Base-by-base conservation (phyloP, 2,329 filamentous ascomycete species). In the Colletotrichum tofieldiae region DNA sequence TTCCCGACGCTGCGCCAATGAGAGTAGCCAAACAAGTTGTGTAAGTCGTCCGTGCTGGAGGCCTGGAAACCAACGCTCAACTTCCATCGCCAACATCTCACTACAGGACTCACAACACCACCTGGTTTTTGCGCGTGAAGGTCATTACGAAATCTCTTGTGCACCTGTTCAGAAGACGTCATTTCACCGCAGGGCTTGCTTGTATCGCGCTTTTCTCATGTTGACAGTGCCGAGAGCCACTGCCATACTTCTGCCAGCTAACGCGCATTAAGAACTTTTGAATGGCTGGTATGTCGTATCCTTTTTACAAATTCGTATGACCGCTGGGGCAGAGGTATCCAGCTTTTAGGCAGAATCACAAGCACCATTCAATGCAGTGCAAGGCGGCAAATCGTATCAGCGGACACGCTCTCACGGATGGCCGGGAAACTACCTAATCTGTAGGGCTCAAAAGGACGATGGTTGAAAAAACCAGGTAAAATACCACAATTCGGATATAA, bases 1-100 rank as follows among this genome's bases (percentile, higher is more conserved):
- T 73, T 62, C 35, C 54, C 26, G 55, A 41, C 20, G 12, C 18
- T 35, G 49, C 49, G 8, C 61, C 61, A 64, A 64, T 64, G 49
- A 64, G 49, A 64, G 16, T 14, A 43, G 14, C 45, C 6, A 16
- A 12, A 39, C 12, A 41, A 29, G 23, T 16, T 20, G 29, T 63
- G 45, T 52, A 52, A 63, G 60, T 63, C 45, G n/a, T 39, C 35
- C n/a, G 59, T 62, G 56, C 56, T 18, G 23, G 26, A 29, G 45
- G 39, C 23, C 26, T 43, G 39, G 9, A 45, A 45, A 18, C 35
- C 35, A 41, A 14, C n/a, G 6, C 11, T 2, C 4, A 32, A 20
- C 18, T 6, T 37, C n/a, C 35, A 56, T 39, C 20, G n/a, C n/a
- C 54, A 41, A 41, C n/a, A 41, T 41, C 23, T 39, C 14, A 26